Conservation (phyloP, 345 rosid species). For the Xanthoceras sorbifolium region DNA sequence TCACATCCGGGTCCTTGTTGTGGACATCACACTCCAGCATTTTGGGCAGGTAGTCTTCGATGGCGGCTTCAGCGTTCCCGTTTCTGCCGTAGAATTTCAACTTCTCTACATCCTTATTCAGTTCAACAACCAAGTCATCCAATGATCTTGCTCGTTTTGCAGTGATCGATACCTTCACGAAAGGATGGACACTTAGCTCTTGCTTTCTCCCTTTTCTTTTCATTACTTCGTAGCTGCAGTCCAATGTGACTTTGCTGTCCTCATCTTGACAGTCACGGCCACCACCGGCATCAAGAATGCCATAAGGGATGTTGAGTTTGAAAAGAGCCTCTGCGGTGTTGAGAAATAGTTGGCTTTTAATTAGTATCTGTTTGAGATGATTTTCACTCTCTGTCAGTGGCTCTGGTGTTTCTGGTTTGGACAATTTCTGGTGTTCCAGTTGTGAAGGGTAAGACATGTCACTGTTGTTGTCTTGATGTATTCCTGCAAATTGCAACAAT, state of each 20-base stretch:
- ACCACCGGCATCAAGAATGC: slow-evolving; percentile 28
- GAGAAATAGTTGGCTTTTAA: slow-evolving; percentile 63
- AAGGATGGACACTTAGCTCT: slow-evolving; percentile 73
- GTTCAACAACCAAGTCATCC: slow-evolving; percentile 63
- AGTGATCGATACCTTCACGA: slow-evolving; percentile 39
- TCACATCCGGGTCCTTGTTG: slow-evolving; percentile 54
- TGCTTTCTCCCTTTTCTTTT: slow-evolving; percentile 73
- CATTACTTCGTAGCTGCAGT: slow-evolving; percentile 82
- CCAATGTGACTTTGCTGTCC: slow-evolving; percentile 59
- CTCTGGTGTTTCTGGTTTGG: slow-evolving; percentile 31
- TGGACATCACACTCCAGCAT: slow-evolving; percentile 68
- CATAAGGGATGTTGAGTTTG: slow-evolving; percentile 64
- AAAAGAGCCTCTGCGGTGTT: slow-evolving; percentile 79
- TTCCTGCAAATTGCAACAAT: slow-evolving; percentile 43
- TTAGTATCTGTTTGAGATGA: slow-evolving; percentile 60
- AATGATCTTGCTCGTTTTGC: slow-evolving; percentile 42
- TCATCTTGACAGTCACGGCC: slow-evolving; percentile 36
- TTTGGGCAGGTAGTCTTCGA: slow-evolving; percentile 61
- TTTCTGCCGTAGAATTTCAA: slow-evolving; percentile 56
- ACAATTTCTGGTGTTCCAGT: slow-evolving; percentile 23
- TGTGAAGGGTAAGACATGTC: slow-evolving; percentile 15
- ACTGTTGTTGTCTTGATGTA: slow-evolving; percentile 15
- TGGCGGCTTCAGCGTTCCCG: slow-evolving; percentile 34
- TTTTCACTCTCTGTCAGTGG: slow-evolving; percentile 59
- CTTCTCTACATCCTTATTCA: slow-evolving; percentile 56